Percentiles rank a stretch among this genome's conserved stretches.
These are phyloP conservation scores for Ochetophila trinervis DNA, from an alignment of 306 rosid species.

Conservation along the genomic window DNA sequence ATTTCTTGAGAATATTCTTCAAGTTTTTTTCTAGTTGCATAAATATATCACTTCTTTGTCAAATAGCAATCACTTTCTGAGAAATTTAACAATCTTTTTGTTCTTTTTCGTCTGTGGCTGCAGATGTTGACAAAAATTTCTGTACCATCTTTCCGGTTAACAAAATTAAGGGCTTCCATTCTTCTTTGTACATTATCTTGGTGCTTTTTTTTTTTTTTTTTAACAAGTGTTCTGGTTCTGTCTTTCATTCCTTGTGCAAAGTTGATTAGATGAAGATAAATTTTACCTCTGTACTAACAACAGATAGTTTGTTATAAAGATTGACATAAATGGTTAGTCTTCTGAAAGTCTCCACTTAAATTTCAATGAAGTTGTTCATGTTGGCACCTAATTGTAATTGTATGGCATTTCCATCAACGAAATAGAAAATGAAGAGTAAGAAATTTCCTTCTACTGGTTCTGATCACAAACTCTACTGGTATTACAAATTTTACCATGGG, in stretches of 20 bases:
- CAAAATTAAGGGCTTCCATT: constrained; percentile 2
- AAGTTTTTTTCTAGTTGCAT: not conserved
- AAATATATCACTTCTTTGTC: not conserved
- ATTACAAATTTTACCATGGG: too few relatives aligned
- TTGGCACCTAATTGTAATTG: not conserved
- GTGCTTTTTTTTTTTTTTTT: too few relatives aligned
- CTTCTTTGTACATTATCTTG: constrained; percentile 12
- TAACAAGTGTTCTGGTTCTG: constrained; percentile 1
- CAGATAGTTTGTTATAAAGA: not conserved
- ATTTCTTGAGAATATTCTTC: not conserved
- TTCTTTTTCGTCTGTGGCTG: constrained; percentile 16
- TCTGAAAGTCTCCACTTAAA: constrained; percentile 2
- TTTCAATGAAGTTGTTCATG: not conserved
- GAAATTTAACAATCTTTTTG: not conserved
- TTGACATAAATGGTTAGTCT: constrained; percentile 6
- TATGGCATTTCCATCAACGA: not conserved
- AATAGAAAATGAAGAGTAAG: not conserved
- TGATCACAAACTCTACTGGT: too few relatives aligned
- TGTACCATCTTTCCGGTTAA: not conserved
- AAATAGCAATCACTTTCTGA: not conserved
- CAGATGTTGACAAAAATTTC: constrained; percentile 17
- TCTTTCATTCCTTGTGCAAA: constrained; percentile 13
- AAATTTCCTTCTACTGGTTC: too few relatives aligned
- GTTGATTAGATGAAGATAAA: constrained; percentile 19
- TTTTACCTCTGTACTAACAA: not conserved